Evolutionary conservation across 345 rosid genomes (phyloP).

Genomic region (Hibiscus tridactylites): DNA sequence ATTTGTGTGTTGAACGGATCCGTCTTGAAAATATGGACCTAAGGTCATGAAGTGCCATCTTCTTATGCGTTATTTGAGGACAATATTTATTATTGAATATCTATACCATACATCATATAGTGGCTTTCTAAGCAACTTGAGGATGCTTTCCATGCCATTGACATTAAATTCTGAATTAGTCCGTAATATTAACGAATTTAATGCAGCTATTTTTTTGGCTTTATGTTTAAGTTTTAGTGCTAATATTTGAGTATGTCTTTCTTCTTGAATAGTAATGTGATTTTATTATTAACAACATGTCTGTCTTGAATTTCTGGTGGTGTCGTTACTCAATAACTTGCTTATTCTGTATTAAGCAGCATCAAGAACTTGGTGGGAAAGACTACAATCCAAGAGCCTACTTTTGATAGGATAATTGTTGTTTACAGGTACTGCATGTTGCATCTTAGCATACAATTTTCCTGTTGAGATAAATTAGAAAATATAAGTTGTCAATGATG

Average conservation of each 20-base stretch:
- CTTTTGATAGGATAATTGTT: slow-evolving; percentile 54
- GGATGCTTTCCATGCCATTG: background rate
- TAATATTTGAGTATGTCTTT: background rate
- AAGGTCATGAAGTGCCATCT: slow-evolving; percentile 36
- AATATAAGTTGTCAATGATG: too few relatives aligned
- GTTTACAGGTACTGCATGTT: slow-evolving; percentile 63
- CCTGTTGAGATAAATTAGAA: background rate
- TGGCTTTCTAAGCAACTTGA: background rate
- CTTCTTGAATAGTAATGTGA: background rate
- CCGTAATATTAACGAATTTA: background rate
- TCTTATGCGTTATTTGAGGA: background rate
- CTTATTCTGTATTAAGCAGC: slow-evolving; percentile 28
- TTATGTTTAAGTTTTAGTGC: background rate
- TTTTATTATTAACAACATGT: background rate
- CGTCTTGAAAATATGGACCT: slow-evolving; percentile 77
- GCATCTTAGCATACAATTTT: slow-evolving; percentile 6
- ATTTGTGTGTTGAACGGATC: slow-evolving; percentile 61
- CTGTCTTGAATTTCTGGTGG: background rate
- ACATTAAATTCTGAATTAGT: background rate
- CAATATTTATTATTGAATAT: background rate
- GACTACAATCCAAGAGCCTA: slow-evolving; percentile 25
- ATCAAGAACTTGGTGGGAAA: slow-evolving; percentile 51
- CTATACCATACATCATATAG: background rate
- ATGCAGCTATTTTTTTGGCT: background rate
- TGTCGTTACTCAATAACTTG: background rate